A percentile compares a stretch with the other conserved stretches of the same genome.
Conservation (phyloP, 345 rosid species). For the Linum lewisii region DNA sequence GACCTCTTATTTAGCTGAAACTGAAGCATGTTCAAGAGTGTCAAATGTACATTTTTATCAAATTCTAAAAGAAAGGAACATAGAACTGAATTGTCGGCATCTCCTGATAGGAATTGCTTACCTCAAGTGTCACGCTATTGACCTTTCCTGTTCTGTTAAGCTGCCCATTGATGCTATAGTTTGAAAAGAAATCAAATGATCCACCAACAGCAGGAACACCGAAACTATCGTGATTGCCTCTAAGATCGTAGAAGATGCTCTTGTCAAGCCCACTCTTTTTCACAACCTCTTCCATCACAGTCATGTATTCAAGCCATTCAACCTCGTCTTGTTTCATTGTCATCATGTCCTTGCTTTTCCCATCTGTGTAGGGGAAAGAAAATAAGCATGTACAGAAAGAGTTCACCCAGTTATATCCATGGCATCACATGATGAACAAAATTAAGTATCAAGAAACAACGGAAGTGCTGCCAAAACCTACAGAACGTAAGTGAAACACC, state of each 20-base stretch:
- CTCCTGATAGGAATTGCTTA: slow-evolving; percentile 20
- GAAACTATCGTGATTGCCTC: slow-evolving; percentile 93
- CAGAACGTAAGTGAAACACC: no score
- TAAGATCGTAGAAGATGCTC: slow-evolving; percentile 72
- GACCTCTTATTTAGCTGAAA: no score
- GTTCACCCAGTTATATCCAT: slow-evolving; percentile 7
- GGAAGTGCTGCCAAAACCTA: no score
- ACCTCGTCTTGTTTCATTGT: slow-evolving; percentile 76
- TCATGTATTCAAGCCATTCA: slow-evolving; percentile 77
- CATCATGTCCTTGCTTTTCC: slow-evolving; percentile 75
- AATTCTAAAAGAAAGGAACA: no score
- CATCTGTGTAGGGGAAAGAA: slow-evolving; percentile 42
- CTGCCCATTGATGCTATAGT: slow-evolving; percentile 71
- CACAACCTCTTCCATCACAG: slow-evolving; percentile 59
- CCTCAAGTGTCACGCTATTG: slow-evolving; percentile 70
- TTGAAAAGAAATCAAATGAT: slow-evolving; percentile 67
- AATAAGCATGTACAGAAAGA: slow-evolving; percentile 1
- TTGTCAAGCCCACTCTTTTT: slow-evolving; percentile 56
- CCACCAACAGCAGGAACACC: slow-evolving; percentile 64
- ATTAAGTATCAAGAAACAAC: no score
- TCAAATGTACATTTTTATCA: no score
- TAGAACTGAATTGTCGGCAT: background rate
- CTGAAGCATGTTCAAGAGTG: no score
- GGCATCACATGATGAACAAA: background rate
- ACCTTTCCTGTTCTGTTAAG: slow-evolving; percentile 45